Percentiles rank a stretch among this genome's conserved stretches.
These are phyloP conservation scores for Stagonosporopsis rhizophila DNA, from an alignment of 2,329 filamentous ascomycete genomes.

Conservation along the genomic window DNA sequence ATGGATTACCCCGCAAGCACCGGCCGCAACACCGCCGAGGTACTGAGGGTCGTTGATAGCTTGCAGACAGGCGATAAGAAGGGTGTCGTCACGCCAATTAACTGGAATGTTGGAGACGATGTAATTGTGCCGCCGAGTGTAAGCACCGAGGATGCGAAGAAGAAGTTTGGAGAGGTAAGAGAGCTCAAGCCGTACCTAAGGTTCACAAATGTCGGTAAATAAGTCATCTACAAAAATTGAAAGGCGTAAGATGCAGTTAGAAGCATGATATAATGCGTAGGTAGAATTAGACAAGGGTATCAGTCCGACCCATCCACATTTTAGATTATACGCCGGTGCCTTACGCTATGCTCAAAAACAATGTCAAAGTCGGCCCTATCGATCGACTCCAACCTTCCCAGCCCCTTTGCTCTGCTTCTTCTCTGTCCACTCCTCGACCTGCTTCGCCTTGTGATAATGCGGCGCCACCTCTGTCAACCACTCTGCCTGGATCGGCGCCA, in stretches of 20 bases:
- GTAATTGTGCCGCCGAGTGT: slow-evolving; percentile 89
- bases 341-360: slow-evolving; percentile 11
- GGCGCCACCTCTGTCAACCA: slow-evolving; percentile 92
- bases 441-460: slow-evolving; percentile 92
- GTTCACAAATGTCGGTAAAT: slow-evolving; percentile 65
- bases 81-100: slow-evolving; percentile 85
- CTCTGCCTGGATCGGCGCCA: slow-evolving; percentile 81
- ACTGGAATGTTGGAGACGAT: slow-evolving; percentile 88
- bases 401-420: slow-evolving; percentile 70
- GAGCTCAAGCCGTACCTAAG: slow-evolving; percentile 73
- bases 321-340: neutral
- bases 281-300: slow-evolving; percentile 12
- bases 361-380: neutral
- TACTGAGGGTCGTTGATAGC: slow-evolving; percentile 65
- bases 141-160: slow-evolving; percentile 83
- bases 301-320: neutral
- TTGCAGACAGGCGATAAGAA: slow-evolving; percentile 79
- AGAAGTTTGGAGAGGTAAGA: slow-evolving; percentile 79
- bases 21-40: slow-evolving; percentile 67
- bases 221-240: slow-evolving; percentile 1
- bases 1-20: slow-evolving; percentile 92
- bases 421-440: slow-evolving; percentile 80
- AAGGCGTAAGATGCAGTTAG: neutral
- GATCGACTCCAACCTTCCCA: slow-evolving; percentile 15
- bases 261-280: neutral